These are phyloP conservation scores for Coleophoma eucalyptorum DNA, from an alignment of 2,329 filamentous ascomycete genomes.

Conservation along the genomic window DNA sequence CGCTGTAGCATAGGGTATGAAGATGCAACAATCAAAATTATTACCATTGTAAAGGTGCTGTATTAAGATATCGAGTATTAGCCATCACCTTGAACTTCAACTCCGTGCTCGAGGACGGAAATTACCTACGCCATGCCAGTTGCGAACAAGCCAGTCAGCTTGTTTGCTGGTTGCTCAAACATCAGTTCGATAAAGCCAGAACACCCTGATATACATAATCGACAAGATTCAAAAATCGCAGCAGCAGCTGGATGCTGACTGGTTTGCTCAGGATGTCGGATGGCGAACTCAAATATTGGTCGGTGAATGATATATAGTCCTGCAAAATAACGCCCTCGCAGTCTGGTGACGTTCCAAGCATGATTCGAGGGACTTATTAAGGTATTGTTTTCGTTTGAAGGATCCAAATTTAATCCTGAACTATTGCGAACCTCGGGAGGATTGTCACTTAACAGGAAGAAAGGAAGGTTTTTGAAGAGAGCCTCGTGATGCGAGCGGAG, in stretches of 20 bases:
- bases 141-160: constrained; percentile 23
- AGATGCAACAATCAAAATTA: constrained; percentile 19
- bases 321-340: constrained; percentile 25
- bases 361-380: constrained; percentile 16
- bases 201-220: constrained; percentile 21
- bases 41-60: constrained; percentile 24
- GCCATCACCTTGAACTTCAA: not conserved
- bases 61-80: not conserved
- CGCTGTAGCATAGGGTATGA: constrained; percentile 9
- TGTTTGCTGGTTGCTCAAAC: constrained; percentile 19
- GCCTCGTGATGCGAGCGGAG: constrained; percentile 44
- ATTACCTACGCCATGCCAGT: constrained; percentile 27
- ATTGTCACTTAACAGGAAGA: constrained; percentile 14
- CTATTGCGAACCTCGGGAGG: constrained; percentile 7
- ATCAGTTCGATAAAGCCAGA: constrained; percentile 25
- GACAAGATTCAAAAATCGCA: constrained; percentile 17
- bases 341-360: constrained; percentile 25
- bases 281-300: constrained; percentile 24
- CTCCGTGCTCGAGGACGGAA: not conserved
- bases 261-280: constrained; percentile 22
- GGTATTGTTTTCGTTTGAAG: not conserved
- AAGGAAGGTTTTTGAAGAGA: constrained; percentile 24
- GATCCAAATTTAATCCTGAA: not conserved
- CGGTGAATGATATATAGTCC: constrained; percentile 28
- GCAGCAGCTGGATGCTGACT: constrained; percentile 19